Base-by-base conservation (phyloP, 257 asterid genomes). In the Solanum pimpinellifolium region DNA sequence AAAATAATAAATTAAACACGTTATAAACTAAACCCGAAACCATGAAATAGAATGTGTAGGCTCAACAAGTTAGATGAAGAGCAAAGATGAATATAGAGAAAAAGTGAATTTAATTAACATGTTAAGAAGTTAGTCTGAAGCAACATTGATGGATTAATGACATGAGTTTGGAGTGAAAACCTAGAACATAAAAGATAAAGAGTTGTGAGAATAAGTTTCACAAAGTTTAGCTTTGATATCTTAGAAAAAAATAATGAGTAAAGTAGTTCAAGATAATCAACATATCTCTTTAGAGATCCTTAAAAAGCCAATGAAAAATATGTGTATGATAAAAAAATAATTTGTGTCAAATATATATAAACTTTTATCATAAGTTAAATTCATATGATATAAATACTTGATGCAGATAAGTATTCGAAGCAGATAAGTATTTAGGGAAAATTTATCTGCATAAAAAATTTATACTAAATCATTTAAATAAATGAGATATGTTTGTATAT, bases 371-470 rank as follows among this genome's bases (percentile, higher is more conserved):
- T 56, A 7, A 56, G n/a, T 1, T 18, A 56, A 56, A 56, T 59
- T 59, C 25, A 59, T 59, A 0, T 59, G 12, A 1, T 59, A 11
- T 59, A 59, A 20, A 0, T 5, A 59, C 25, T 59, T 5, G 0
- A 59, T 20, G 12, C 66, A 56, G 1, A 20, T 20, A 59, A 59
- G 0, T 59, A 59, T 59, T 59, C 25, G 25, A 25, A 25, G 12
- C 66, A 56, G 1, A 20, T 20, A 59, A 59, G 0, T 59, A 59
- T 59, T 59, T 56, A 56, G 66, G 2, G 20, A 20, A 7, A 18
- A 56, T 1, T 18, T 56, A 56, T 0, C 2, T 0, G 2, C n/a
- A 56, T 56, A 0, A 0, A 18, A 56, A 56, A 18, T 56, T 56
- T 56, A 59, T 59, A 59, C 27, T 21, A 59, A 59, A 59, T 0